These are phyloP conservation scores for Discostella pseudostelligera DNA, from an alignment of 108 stramenopile species.

Conservation along the genomic window DNA sequence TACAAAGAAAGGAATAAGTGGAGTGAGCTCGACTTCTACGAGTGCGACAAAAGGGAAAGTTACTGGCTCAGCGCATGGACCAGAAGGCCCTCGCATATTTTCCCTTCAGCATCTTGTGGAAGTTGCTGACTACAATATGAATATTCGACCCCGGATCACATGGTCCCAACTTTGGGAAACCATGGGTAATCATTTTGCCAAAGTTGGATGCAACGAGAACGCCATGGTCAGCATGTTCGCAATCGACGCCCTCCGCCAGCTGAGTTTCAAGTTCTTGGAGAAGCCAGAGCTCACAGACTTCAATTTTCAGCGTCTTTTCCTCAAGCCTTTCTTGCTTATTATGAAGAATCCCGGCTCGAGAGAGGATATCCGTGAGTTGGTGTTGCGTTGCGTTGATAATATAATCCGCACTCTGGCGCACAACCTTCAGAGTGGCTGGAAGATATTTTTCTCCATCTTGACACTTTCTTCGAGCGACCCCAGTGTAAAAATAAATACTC, in stretches of 20 bases:
- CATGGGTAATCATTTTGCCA: slow-evolving; percentile 90
- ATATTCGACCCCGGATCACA: slow-evolving; percentile 86
- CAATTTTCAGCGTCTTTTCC: slow-evolving; percentile 96
- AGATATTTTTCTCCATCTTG: slow-evolving; percentile 82
- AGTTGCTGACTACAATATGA: slow-evolving; percentile 98
- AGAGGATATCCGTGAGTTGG: slow-evolving; percentile 76
- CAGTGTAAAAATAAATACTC: slow-evolving; percentile 61
- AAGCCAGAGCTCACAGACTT: slow-evolving; percentile 96
- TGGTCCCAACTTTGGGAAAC: slow-evolving; percentile 97
- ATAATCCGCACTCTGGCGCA: slow-evolving; percentile 74
- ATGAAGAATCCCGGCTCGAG: slow-evolving; percentile 70
- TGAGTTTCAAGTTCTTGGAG: slow-evolving; percentile 97
- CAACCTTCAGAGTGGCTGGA: slow-evolving; percentile 91
- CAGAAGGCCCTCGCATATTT: slow-evolving; percentile 88
- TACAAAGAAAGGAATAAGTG: slow-evolving; percentile 71
- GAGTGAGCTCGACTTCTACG: slow-evolving; percentile 41
- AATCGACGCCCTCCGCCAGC: slow-evolving; percentile 96
- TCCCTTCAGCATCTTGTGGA: slow-evolving; percentile 97
- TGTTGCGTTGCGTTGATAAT: slow-evolving; percentile 84
- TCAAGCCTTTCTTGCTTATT: slow-evolving; percentile 87
- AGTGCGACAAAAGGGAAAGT: slow-evolving; percentile 14
- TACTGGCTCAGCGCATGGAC: slow-evolving; percentile 52
- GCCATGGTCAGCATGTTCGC: slow-evolving; percentile 94
- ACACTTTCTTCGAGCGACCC: slow-evolving; percentile 61
- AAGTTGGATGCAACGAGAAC: slow-evolving; percentile 91